Conservation (phyloP, 768 basidiomycete genomes). For the Scleroderma citrinum region DNA sequence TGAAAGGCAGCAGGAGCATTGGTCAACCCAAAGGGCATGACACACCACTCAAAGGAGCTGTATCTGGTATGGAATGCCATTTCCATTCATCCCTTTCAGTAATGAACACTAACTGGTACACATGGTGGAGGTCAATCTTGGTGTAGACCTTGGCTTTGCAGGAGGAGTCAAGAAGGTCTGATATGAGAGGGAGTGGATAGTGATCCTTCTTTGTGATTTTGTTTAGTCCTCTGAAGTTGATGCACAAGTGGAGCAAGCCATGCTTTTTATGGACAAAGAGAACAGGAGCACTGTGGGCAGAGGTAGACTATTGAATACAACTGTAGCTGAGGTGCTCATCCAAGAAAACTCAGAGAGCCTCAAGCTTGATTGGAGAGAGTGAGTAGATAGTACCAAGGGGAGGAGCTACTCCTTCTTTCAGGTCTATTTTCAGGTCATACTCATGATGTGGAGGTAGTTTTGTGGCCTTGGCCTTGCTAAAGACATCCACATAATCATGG, state of each 20-base stretch:
- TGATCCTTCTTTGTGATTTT: no score
- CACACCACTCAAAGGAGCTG: conserved; percentile 27
- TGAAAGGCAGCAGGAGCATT: conserved; percentile 30
- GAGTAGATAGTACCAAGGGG: conserved; percentile 30
- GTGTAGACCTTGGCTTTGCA: conserved; percentile 18
- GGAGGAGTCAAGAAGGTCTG: background rate
- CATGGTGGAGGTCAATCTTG: conserved; percentile 33
- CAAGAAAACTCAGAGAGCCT: no score
- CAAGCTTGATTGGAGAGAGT: conserved; percentile 28
- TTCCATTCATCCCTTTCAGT: conserved; percentile 33
- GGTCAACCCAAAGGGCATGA: conserved; percentile 33
- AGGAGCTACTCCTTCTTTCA: conserved; percentile 23
- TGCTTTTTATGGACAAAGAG: no score
- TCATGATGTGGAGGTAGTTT: conserved; percentile 1
- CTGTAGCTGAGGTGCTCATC: no score
- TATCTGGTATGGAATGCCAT: conserved; percentile 33
- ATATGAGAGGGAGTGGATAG: no score
- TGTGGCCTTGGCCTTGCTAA: no score
- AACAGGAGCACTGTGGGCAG: no score
- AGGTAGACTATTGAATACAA: no score
- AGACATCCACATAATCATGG: no score
- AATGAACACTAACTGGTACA: conserved; percentile 38
- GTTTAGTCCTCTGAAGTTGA: no score
- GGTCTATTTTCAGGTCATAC: conserved; percentile 33
- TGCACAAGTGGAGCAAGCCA: no score